Base-by-base conservation (phyloP, 2,329 filamentous ascomycete species). In the Monosporascus cannonballus region DNA sequence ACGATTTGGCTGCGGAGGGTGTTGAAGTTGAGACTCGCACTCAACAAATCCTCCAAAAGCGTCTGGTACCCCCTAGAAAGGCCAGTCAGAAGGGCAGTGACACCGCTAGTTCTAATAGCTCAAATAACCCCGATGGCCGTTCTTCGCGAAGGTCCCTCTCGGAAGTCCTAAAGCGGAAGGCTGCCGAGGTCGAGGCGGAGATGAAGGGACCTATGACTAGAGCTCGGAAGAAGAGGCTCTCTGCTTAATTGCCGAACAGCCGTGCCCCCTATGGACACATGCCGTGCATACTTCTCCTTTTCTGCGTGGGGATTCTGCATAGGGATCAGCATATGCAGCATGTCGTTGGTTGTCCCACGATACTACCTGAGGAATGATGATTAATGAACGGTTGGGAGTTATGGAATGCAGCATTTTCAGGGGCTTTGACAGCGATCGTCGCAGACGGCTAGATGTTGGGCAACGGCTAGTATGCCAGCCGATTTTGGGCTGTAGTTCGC, bases 131-230 rank as follows among this genome's bases (percentile, higher is more conserved):
- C 1, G 27, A 27, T 11, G 47, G 50, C 18, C 8, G 27, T 24
- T 18, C 25, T 42, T 51, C 47, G n/a, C 25, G 37, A 6, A 50
- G 30, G 22, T 52, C 53, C 54, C 46, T 51, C 4, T 34, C 50
- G 39, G 30, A 34, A 34, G 4, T 34, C 30, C 30, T 34, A 34
- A 59, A 60, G 54, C 57, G 51, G 14, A 59, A 56, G 47, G 52
- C 48, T 24, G 45, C 39, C 18, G 42, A 51, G 4, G 20, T 18
- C 9, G 53, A 56, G 48, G 25, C 11, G 20, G 53, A 56, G 49
- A 25, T 36, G 22, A 45, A 55, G 22, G 55, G 46, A 2, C 49
- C 55, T 6, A 54, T 53, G 49, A 59, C 56, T 25, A 50, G 51
- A 49, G 46, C 56, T 41, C 48, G 34, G 44, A 56, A 54, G 42